These are phyloP conservation scores for Yamadazyma atlantica DNA, from an alignment of 1,139 yeast species.

Conservation along the genomic window DNA sequence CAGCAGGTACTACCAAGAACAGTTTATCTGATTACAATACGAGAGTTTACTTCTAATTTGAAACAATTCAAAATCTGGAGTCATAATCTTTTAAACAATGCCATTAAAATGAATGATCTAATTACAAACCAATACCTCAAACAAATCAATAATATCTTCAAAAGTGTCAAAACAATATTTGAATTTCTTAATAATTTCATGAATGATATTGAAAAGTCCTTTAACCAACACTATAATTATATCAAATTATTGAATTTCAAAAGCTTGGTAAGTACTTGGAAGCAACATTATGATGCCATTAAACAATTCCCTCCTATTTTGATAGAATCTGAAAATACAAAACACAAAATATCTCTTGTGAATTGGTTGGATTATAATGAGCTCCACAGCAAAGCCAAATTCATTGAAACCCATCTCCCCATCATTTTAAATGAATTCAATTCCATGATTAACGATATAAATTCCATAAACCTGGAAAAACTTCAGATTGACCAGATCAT, in stretches of 20 bases:
- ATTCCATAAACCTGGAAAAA: constrained; percentile 28
- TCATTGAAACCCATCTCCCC: constrained; percentile 29
- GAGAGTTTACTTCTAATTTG: constrained; percentile 22
- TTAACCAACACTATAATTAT: constrained; percentile 48
- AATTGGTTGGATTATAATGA: constrained; percentile 27
- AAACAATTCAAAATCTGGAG: constrained; percentile 31
- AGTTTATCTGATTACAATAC: constrained; percentile 10
- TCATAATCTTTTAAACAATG: constrained; percentile 21
- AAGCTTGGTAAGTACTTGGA: constrained; percentile 53
- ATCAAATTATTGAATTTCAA: constrained; percentile 47
- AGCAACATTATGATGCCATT: constrained; percentile 37
- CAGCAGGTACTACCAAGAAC: constrained; percentile 1
- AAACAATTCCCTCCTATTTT: constrained; percentile 31
- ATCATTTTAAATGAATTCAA: constrained; percentile 36
- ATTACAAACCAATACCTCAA: constrained; percentile 19
- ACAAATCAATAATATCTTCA: constrained; percentile 44
- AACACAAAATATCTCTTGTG: constrained; percentile 17
- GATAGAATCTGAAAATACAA: constrained; percentile 16
- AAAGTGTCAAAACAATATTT: constrained; percentile 54
- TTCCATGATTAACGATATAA: constrained; percentile 33
- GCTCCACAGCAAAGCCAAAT: constrained; percentile 23
- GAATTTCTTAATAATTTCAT: constrained; percentile 59
- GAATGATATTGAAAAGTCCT: constrained; percentile 50
- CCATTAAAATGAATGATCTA: constrained; percentile 19
- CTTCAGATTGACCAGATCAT: constrained; percentile 30